phyloP scores from a whole-genome alignment of 805 yeast species.

The Zygoascus flipseniorum region DNA sequence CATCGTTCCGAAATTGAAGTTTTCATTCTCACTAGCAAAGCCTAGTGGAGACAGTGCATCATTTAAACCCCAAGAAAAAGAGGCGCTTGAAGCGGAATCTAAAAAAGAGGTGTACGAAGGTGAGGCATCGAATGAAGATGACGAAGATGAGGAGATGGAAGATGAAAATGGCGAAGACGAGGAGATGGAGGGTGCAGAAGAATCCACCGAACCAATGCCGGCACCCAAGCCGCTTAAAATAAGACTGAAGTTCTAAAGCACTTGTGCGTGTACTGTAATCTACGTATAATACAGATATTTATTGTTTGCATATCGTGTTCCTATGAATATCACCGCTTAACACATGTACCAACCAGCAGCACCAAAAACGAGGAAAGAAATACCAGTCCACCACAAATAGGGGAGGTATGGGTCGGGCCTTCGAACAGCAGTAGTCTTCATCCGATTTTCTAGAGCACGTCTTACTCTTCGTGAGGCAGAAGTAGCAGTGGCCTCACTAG shows the following conservation, averaged over 20 bases:
- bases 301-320: not conserved
- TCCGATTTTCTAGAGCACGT: conserved; percentile 72
- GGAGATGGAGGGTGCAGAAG: not conserved
- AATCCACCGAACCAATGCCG: not conserved
- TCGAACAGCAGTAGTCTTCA: conserved; percentile 57
- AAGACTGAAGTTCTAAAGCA: conserved; percentile 3
- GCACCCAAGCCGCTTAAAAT: not conserved
- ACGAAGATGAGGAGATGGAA: not conserved
- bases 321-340: conserved; percentile 4
- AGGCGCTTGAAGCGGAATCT: not conserved
- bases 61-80: not conserved
- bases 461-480: conserved; percentile 35
- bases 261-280: not conserved
- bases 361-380: conserved; percentile 30
- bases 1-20: not conserved
- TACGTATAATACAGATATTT: not conserved
- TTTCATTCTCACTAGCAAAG: not conserved
- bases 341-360: conserved; percentile 29
- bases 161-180: not conserved
- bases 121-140: not conserved
- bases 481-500: conserved; percentile 9
- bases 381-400: conserved; percentile 34
- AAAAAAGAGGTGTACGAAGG: not conserved
- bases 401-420: conserved; percentile 13
- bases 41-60: too few relatives aligned